Evolutionary conservation across 2,329 filamentous ascomycete species (phyloP), one percentile per base, ranked within the genome.

Genomic region (Aspergillus sp.): DNA sequence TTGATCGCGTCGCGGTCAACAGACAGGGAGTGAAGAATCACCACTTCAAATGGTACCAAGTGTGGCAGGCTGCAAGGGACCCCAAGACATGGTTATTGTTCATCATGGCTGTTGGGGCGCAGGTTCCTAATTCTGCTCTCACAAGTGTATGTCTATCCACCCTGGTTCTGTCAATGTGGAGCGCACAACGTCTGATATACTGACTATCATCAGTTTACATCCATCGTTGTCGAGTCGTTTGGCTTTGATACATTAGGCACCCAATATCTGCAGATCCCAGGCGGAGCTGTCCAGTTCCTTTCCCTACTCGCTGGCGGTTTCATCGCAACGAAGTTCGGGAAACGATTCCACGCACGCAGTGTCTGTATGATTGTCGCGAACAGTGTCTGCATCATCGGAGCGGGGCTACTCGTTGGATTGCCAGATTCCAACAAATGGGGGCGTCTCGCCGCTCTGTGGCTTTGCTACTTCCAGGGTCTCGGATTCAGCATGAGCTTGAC

Each of bases 51-150:
- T 67, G 59, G 64, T 71, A 76, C 40, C 77, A 79, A 61, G 71
- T 76, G 3, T 69, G 70, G 54, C 77, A 82, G 63, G 77, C 77
- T 0, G 59, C 77, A 1, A 45, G 64, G 3, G 83, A 86, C 57
- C 75, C 81, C 0, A 84, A 86, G 67, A 82, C 81, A 0, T 86
- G 82, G 81, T 72, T 85, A 14, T 61, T 85, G 4, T 82, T 83
- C 52, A 56, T 83, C 23, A 75, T 80, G 65, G 77, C 79, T 1
- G 70, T 76, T 14, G 80, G 77, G 0, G 80, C 81, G 0, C 80
- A 84, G 56, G 72, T 84, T 1, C 81, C 81, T 0, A 85, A 84
- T 50, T 76, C 79, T 0, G 81, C 81, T 0, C 62, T 84, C 36
- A 84, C 82, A 0, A 81, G 74, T 40, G 64, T 67, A 60, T 45